Base-by-base conservation (phyloP, 352 stramenopile species). In the Globisporangium viniferum region DNA sequence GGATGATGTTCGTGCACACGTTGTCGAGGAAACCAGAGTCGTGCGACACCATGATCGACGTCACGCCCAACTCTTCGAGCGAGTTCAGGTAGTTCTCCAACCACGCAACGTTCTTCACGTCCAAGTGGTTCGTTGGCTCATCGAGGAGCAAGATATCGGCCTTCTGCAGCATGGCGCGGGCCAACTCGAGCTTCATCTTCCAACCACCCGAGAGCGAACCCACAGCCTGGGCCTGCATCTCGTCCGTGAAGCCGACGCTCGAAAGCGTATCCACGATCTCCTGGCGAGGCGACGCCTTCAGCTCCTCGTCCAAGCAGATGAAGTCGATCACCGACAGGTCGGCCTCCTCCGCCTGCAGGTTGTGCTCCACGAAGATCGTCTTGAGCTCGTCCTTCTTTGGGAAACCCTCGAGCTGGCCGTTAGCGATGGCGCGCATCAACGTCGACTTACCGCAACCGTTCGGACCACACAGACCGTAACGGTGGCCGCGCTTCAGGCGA, bases 1-100 rank as follows among this genome's bases (percentile, higher is more conserved):
- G 93, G 66, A 99, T 97, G 31, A 98, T 98, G 84, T 99, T 97
- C 2, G 97, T 99, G 73, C 90, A 98, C 14, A 99, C 95, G 72
- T 97, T 98, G 86, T 99, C 98, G 22, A 99, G 78, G 83, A 99
- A 99, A 15, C 90, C 89, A 27, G 97, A 93, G 84, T 99, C 97
- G 83, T 99, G 97, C 73, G 90, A 98, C 57, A 99, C 96, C 56
- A 99, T 94, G 54, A 98, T 86, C 36, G 90, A 87, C 14, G 96
- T 99, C 67, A 95, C 81, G 67, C 98, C 94, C 59, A 59, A 15
- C 29, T 70, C 65, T 29, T 79, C 73, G 65, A 97, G 86, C 54
- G 73, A 84, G 68, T 80, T 89, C 64, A 98, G 75, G 84, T 98
- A 98, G 66, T 97, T 89, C 79, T 97, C 89, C 24, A 98, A 70